Evolutionary conservation across 2,329 filamentous ascomycete species (phyloP), one percentile per base, ranked within the genome.

Genomic region (Aspergillus tubingensis): DNA sequence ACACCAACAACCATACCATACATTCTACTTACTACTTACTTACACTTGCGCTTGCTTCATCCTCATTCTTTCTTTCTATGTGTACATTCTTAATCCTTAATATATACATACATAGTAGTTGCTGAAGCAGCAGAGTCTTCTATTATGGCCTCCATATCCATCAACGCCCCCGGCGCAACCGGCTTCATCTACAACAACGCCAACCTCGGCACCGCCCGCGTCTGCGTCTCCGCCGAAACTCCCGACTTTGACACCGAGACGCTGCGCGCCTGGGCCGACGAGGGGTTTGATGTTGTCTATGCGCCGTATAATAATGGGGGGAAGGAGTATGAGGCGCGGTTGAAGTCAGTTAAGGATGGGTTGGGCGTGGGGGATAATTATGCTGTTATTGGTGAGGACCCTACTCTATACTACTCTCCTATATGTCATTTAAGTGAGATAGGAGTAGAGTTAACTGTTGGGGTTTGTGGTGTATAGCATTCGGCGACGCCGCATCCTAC

Each of bases 281-380:
- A 89, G 70, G 86, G 86, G 1, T 89, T 88, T 68, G 76, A 81
- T 17, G 80, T 86, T 2, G 75, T 79, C 25, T 88, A 88, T 67
- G 70, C 88, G 1, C 82, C 85, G 6, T 81, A 83, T 39, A 80
- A 82, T 15, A 81, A 82, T 17, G 72, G 76, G 15, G 74, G 85
- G 39, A 82, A 85, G 62, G 77, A 80, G 13, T 80, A 84, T 63
- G 76, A 78, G n/a, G 77, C 80, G 50, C 77, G 78, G 56, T 68
- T 88, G 59, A 80, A 82, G 62, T 74, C 76, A 17, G 72, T 85
- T 38, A 82, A 82, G 54, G 83, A 86, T 43, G 78, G 79, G 8
- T 78, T 87, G 38, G 84, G 86, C 3, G 76, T 81, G 1, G 80
- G 79, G n/a, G 85, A 86, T 70, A 82, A 83, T 60, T 89, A 87